phyloP scores from a whole-genome alignment of 192 early-diverging fungal genomes.

The Gigaspora rosea region DNA sequence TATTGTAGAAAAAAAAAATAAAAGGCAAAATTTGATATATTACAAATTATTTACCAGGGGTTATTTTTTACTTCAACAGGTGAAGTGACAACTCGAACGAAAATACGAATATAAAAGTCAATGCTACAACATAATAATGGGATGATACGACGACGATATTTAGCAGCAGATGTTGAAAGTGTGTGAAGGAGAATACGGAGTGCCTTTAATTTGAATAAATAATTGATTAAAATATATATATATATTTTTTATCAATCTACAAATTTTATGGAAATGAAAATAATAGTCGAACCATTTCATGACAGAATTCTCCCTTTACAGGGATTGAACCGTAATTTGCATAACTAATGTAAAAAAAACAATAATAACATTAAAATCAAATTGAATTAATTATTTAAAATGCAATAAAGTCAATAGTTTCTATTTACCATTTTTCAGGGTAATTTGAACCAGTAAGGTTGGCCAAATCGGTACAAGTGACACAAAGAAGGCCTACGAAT shows the following conservation, averaged over 20 bases:
- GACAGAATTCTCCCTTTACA: slow-evolving; percentile 84
- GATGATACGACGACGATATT: slow-evolving; percentile 82
- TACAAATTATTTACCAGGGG: slow-evolving; percentile 56
- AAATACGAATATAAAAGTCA: slow-evolving; percentile 97
- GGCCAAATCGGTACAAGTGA: slow-evolving; percentile 98
- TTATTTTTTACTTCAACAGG: slow-evolving; percentile 73
- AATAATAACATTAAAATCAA: not conserved
- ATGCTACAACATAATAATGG: slow-evolving; percentile 93
- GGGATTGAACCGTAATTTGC: slow-evolving; percentile 96
- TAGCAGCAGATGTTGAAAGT: slow-evolving; percentile 79
- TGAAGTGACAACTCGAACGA: slow-evolving; percentile 85
- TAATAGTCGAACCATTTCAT: slow-evolving; percentile 72
- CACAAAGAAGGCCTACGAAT: slow-evolving; percentile 76
- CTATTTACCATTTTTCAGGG: slow-evolving; percentile 69
- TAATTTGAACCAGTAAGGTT: slow-evolving; percentile 89
- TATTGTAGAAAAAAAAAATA: not conserved
- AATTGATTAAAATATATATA: not conserved
- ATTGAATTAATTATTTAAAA: too few species aligned
- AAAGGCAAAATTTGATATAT: not conserved
- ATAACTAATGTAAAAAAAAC: slow-evolving; percentile 55
- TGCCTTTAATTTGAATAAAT: slow-evolving; percentile 44
- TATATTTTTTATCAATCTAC: too few species aligned
- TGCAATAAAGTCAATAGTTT: too few species aligned
- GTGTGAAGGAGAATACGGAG: slow-evolving; percentile 87
- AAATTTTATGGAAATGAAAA: not conserved